Evolutionary conservation across 2,329 filamentous ascomycete species (phyloP), one percentile per base, ranked within the genome.

Genomic region (Hansfordia pulvinata): DNA sequence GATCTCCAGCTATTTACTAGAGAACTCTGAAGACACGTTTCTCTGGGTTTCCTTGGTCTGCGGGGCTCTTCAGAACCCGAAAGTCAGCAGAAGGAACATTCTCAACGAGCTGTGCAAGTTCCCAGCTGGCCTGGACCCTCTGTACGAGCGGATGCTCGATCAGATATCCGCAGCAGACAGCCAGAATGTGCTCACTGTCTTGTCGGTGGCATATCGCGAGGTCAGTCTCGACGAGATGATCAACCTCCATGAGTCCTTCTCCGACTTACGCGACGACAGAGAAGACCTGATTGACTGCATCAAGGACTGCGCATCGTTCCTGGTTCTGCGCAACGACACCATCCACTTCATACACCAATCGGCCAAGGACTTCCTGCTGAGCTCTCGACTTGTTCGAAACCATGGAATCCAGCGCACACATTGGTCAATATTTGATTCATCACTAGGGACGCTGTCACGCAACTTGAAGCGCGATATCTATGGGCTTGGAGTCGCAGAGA

Each of bases 141-240:
- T 62, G 3, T 62, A 62, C 27, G 4, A 33, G 1, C 39, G 40
- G 8, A 62, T 62, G 52, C 38, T 59, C n/a, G n/a, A n/a, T n/a
- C n/a, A n/a, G n/a, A n/a, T n/a, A n/a, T n/a, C n/a, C n/a, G n/a
- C n/a, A n/a, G n/a, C n/a, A n/a, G n/a, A n/a, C n/a, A n/a, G n/a
- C n/a, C n/a, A n/a, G n/a, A n/a, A n/a, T n/a, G n/a, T n/a, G n/a
- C n/a, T n/a, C n/a, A n/a, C n/a, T n/a, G n/a, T n/a, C n/a, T n/a
- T n/a, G n/a, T n/a, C n/a, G n/a, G n/a, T n/a, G n/a, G n/a, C n/a
- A n/a, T n/a, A n/a, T n/a, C n/a, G n/a, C n/a, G n/a, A n/a, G n/a
- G n/a, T n/a, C n/a, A n/a, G n/a, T n/a, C n/a, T n/a, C n/a, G n/a
- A n/a, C n/a, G n/a, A n/a, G n/a, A n/a, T n/a, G n/a, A n/a, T n/a